Evolutionary conservation across 306 rosid genomes (phyloP).

Genomic region (Cicer yamashitae): DNA sequence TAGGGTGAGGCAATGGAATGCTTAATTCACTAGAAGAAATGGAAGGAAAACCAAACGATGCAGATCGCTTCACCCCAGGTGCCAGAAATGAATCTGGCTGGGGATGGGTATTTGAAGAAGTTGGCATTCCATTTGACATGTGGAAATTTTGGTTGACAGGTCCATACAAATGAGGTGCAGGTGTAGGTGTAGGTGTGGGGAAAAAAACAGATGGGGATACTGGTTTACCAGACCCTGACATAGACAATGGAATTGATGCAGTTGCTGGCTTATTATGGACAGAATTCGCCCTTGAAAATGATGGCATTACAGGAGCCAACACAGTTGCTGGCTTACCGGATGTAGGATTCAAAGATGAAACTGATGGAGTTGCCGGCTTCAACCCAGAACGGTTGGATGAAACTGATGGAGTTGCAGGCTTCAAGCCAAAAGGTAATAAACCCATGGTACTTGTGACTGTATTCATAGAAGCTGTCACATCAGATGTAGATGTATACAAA

Average conservation of each 20-base stretch:
- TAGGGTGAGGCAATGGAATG: constrained; percentile 1
- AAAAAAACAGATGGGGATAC: constrained; percentile 25
- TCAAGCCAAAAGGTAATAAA: constrained; percentile 40
- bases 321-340: constrained; percentile 27
- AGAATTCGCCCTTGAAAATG: constrained; percentile 1
- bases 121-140: constrained; percentile 43
- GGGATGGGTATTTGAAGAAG: constrained; percentile 36
- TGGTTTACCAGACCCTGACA: constrained; percentile 30
- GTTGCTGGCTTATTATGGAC: constrained; percentile 11
- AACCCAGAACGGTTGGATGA: not conserved
- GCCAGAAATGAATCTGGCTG: constrained; percentile 37
- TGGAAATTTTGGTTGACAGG: constrained; percentile 25
- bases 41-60: constrained; percentile 7
- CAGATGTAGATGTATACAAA: constrained; percentile 21
- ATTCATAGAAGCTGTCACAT: constrained; percentile 25
- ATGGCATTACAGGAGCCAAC: constrained; percentile 19
- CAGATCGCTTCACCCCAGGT: constrained; percentile 6
- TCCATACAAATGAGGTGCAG: constrained; percentile 42
- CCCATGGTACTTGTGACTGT: constrained; percentile 26
- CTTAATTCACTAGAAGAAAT: constrained; percentile 4
- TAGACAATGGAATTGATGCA: constrained; percentile 43
- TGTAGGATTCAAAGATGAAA: constrained; percentile 12
- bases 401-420: not conserved
- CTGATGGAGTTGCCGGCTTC: constrained; percentile 15
- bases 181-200: not conserved